Evolutionary conservation across 768 basidiomycete genomes (phyloP).

Genomic region (Lactifluus hygrophoroides): DNA sequence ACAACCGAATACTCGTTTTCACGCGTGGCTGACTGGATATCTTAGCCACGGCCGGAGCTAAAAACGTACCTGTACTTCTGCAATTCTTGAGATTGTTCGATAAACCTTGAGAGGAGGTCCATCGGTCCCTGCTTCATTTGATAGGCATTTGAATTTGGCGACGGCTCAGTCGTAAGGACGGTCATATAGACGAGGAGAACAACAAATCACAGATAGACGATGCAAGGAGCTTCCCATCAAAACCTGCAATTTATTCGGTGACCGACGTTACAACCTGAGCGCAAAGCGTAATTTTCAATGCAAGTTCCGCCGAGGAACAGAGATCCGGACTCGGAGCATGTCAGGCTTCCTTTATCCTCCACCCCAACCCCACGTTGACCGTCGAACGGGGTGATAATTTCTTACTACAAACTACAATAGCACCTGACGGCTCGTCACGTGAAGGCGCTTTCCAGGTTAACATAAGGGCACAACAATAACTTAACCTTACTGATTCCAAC

Average conservation of each 20-base stretch:
- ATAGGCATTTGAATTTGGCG: neutral
- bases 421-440: neutral
- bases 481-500: too few relatives aligned
- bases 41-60: too few relatives aligned
- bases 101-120: constrained; percentile 46
- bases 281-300: too few relatives aligned
- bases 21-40: too few relatives aligned
- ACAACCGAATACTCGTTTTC: neutral
- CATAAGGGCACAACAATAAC: too few relatives aligned
- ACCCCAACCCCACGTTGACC: too few relatives aligned
- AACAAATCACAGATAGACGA: neutral
- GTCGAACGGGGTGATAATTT: too few relatives aligned
- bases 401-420: too few relatives aligned
- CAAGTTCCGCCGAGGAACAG: neutral
- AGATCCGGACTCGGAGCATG: neutral
- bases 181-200: neutral
- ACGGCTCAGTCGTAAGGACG: neutral
- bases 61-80: constrained; percentile 50
- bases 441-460: neutral
- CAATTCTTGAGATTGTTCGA: constrained; percentile 52
- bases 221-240: too few relatives aligned
- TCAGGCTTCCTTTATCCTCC: too few relatives aligned
- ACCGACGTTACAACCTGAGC: too few relatives aligned
- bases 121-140: constrained; percentile 1
- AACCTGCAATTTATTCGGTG: too few relatives aligned